Base-by-base conservation (phyloP, 305 asterid genomes). In the Solanum aculeatissimum region DNA sequence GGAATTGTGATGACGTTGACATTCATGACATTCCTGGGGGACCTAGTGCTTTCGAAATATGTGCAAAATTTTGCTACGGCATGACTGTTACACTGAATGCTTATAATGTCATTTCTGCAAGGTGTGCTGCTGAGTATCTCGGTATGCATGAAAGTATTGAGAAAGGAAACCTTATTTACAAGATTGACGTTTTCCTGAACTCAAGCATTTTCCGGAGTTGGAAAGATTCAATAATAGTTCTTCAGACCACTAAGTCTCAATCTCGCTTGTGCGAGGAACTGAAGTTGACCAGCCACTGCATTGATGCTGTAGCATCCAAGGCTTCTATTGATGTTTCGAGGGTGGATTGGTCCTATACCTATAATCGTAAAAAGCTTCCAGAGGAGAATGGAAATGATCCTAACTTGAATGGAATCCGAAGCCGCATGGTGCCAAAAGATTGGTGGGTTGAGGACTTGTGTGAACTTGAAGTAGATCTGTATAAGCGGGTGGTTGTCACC, bases 381-480 rank as follows among this genome's bases (percentile, higher is more conserved):
- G 98, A 93, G 84, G 99, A 96, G 83, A 94, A 87, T 15, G 95
- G 92, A 85, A 88, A 88, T n/a, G 97, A 94, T 80, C 88, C 92
- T 40, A 83, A 85, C 89, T 89, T 91, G 93, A 91, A 91, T 21
- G 91, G 92, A 23, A 85, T 96, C 38, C 87, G 95, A 85, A 91
- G 74, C 86, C 89, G 98, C 74, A 65, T 27, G 66, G 94, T 95
- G 19, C 98, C 99, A 0, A 88, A 84, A 70, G 99, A 97, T 89
- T 97, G 99, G 99, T 97, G 98, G 98, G 98, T 92, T 13, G 99
- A 97, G 91, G 98, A 97, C 84, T 86, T 95, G 32, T 90, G 88
- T 18, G 98, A 97, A 82, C 97, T 95, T 15, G 98, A 97, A 60
- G 89, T 94, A 12, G 98, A 94, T 80, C 85, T 97, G 32, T 97